phyloP scores from a whole-genome alignment of 345 rosid species.

The Carallia brachiata region DNA sequence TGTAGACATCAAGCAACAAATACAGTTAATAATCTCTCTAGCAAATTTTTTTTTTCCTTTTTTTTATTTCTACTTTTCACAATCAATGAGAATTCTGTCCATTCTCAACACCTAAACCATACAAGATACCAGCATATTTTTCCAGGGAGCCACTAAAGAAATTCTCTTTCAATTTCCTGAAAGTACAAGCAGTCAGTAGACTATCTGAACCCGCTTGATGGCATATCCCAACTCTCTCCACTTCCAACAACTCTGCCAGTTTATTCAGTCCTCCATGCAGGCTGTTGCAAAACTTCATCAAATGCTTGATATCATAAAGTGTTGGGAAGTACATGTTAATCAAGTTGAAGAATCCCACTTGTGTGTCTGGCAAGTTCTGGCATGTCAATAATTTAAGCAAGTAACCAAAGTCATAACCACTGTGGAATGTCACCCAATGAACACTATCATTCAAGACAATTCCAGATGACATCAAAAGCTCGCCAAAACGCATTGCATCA shows the following conservation, averaged over 20 bases:
- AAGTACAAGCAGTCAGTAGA: conserved; percentile 72
- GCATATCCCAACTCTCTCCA: conserved; percentile 65
- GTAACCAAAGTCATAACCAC: conserved; percentile 79
- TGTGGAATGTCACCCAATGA: conserved; percentile 76
- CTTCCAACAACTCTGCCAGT: conserved; percentile 62
- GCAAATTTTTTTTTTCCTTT: neutral
- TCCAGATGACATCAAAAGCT: conserved; percentile 73
- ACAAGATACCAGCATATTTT: conserved; percentile 70
- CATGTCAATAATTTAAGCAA: conserved; percentile 64
- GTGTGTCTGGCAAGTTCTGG: conserved; percentile 53
- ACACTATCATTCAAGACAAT: conserved; percentile 63
- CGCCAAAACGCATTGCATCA: conserved; percentile 48
- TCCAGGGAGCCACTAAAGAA: conserved; percentile 59
- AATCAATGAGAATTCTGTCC: conserved; percentile 44
- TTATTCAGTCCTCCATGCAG: conserved; percentile 82
- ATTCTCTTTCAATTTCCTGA: conserved; percentile 61
- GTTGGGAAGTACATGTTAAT: conserved; percentile 55
- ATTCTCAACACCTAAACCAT: conserved; percentile 73
- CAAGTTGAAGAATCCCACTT: conserved; percentile 46
- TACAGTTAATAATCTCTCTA: conserved; percentile 17
- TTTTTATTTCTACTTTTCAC: conserved; percentile 17
- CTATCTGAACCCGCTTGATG: conserved; percentile 90
- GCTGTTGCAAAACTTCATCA: conserved; percentile 68
- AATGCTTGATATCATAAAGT: conserved; percentile 64
- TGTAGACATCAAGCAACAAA: conserved; percentile 18